Percentiles rank a stretch among this genome's conserved stretches.
Evolutionary conservation across 768 basidiomycete genomes (phyloP).

Genomic region (Agaricus sinodeliciosus): DNA sequence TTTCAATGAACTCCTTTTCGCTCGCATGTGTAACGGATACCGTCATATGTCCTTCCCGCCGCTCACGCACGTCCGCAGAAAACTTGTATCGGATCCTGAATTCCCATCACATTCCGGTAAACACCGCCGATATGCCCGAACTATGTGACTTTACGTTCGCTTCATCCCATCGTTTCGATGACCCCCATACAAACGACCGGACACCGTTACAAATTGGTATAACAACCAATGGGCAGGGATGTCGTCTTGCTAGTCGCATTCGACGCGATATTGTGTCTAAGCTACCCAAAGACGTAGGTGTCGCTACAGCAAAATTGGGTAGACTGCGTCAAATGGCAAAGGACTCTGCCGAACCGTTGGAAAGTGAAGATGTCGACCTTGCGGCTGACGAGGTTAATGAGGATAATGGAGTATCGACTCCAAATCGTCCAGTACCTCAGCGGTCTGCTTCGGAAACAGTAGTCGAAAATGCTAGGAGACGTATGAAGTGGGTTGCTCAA

Average conservation of each 20-base stretch:
- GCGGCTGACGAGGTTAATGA: conserved; percentile 43
- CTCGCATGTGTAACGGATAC: conserved; percentile 85
- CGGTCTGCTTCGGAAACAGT: conserved; percentile 31
- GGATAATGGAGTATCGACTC: conserved; percentile 48
- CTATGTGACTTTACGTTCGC: conserved; percentile 89
- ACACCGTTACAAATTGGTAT: conserved; percentile 70
- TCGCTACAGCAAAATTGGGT: conserved; percentile 71
- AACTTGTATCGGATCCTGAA: conserved; percentile 51
- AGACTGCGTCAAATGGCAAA: conserved; percentile 55
- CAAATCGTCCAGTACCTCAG: conserved; percentile 64
- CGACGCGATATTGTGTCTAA: conserved; percentile 75
- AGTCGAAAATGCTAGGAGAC: conserved; percentile 45
- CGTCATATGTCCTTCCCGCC: conserved; percentile 34
- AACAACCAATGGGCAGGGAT: conserved; percentile 89
- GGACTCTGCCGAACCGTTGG: conserved; percentile 17
- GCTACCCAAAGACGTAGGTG: conserved; percentile 67
- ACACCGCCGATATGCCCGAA: conserved; percentile 80
- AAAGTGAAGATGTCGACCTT: conserved; percentile 16
- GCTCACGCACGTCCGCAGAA: conserved; percentile 47
- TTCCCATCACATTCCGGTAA: conserved; percentile 62
- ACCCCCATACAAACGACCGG: conserved; percentile 34
- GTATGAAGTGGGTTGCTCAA: conserved; percentile 92
- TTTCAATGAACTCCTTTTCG: conserved; percentile 25
- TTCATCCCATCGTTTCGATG: conserved; percentile 75
- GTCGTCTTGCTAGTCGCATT: conserved; percentile 74